phyloP scores from a whole-genome alignment of 805 yeast species.

The Lachancea mirantina region DNA sequence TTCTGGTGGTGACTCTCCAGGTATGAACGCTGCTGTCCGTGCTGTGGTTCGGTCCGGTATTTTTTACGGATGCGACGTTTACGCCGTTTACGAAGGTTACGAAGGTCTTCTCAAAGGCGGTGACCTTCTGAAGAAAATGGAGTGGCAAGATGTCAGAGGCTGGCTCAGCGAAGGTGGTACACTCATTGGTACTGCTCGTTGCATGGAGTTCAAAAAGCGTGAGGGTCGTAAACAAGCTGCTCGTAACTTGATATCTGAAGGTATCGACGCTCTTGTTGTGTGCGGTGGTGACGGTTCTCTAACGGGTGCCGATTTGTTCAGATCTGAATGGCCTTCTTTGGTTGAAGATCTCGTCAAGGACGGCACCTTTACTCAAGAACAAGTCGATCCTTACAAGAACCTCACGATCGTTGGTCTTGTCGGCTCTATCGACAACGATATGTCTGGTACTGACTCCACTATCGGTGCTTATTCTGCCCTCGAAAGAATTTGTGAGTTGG shows the following conservation, averaged over 20 bases:
- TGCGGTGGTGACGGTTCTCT: conserved; percentile 99
- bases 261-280: conserved; percentile 90
- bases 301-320: conserved; percentile 93
- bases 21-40: conserved; percentile 95
- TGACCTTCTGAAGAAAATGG: conserved; percentile 62
- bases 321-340: conserved; percentile 90
- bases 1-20: conserved; percentile 98
- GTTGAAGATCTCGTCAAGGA: conserved; percentile 59
- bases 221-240: conserved; percentile 80
- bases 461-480: conserved; percentile 94
- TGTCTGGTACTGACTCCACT: conserved; percentile 94
- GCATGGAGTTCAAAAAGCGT: conserved; percentile 76
- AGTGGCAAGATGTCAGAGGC: conserved; percentile 94
- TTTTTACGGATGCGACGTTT: conserved; percentile 79
- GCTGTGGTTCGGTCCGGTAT: conserved; percentile 94
- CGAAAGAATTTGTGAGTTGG: conserved; percentile 86
- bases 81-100: conserved; percentile 90
- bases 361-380: conserved; percentile 49
- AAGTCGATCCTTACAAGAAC: conserved; percentile 55
- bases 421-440: conserved; percentile 96
- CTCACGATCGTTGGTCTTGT: conserved; percentile 89
- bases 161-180: conserved; percentile 93
- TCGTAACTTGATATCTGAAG: conserved; percentile 72
- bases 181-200: conserved; percentile 91
- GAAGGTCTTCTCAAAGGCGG: conserved; percentile 90